Evolutionary conservation across 1,139 yeast species (phyloP), one percentile per base, ranked within the genome.

Genomic region (Pichia sp.): DNA sequence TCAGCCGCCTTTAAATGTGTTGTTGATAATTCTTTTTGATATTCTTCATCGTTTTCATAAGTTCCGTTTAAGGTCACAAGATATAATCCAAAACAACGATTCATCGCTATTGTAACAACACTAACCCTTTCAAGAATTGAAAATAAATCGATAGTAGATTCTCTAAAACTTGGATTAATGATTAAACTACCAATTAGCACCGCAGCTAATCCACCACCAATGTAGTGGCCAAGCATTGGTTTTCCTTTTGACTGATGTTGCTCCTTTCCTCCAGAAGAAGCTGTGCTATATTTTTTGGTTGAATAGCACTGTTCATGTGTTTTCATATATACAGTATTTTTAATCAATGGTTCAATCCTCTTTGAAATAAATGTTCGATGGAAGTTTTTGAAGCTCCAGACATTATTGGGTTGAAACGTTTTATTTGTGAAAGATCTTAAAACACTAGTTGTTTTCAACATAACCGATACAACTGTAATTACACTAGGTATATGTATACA

Each of bases 1-100:
- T 72, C 65, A 0, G 98, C 97, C 43, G 96, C 92, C 49, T 71
- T 71, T 52, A 72, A 65, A 64, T 92, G 98, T 48, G 87, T 80
- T 42, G 72, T 68, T 8, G 76, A 68, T 44, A 90, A 66, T 0
- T 83, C 92, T 11, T 62, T 57, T 2, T 66, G 60, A 43, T 83
- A 73, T 9, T 75, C 82, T n/a, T 74, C 76, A 1, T 70, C 72
- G 8, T 71, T 58, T 2, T 71, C 82, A 11, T 73, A 70, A 12
- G 60, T 48, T 2, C 32, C 67, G 20, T 70, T 72, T 39, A 90
- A 69, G 0, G 80, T 73, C 44, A 71, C 72, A 51, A 82, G 73
- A 66, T 92, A 92, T 37, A 81, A 67, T 46, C 71, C 69, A 59
- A 85, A 79, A 62, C 92, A 85, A 53, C 79, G 68, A 15, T 72